Conservation (phyloP, 2,329 filamentous ascomycete species). For the Xylariaceae sp. region DNA sequence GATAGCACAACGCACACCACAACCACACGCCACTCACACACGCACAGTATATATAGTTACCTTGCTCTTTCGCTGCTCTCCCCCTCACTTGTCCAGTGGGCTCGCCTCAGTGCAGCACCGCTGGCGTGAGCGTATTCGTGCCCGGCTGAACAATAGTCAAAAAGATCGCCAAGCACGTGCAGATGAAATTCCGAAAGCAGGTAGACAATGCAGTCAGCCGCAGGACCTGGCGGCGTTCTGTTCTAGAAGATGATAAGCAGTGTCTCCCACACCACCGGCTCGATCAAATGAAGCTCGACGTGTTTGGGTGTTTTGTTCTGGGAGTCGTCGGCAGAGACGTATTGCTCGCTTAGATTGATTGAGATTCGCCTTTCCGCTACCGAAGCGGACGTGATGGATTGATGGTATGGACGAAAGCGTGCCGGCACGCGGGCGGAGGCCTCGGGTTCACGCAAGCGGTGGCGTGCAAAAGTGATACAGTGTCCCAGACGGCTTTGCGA, state of each 20-base stretch:
- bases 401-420: background rate
- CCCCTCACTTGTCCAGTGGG: background rate
- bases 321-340: background rate
- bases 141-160: background rate
- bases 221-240: background rate
- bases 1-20: background rate
- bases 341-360: background rate
- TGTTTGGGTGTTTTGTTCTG: background rate
- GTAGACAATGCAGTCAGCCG: constrained; percentile 5
- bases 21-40: background rate
- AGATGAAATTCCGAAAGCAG: constrained; percentile 3
- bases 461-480: background rate
- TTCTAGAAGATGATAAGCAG: background rate
- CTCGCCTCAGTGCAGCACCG: no score
- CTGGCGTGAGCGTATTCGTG: constrained; percentile 11
- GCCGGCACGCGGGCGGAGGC: background rate
- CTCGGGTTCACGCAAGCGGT: background rate
- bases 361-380: background rate
- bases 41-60: background rate
- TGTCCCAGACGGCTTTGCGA: background rate
- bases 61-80: background rate
- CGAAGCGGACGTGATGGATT: no score
- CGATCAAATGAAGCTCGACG: background rate
- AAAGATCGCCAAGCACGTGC: constrained; percentile 2
- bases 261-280: background rate